A percentile compares a stretch with the other conserved stretches of the same genome.
These are phyloP conservation scores for Raffaelea albimanens DNA, from an alignment of 2,329 filamentous ascomycete species.

Conservation along the genomic window DNA sequence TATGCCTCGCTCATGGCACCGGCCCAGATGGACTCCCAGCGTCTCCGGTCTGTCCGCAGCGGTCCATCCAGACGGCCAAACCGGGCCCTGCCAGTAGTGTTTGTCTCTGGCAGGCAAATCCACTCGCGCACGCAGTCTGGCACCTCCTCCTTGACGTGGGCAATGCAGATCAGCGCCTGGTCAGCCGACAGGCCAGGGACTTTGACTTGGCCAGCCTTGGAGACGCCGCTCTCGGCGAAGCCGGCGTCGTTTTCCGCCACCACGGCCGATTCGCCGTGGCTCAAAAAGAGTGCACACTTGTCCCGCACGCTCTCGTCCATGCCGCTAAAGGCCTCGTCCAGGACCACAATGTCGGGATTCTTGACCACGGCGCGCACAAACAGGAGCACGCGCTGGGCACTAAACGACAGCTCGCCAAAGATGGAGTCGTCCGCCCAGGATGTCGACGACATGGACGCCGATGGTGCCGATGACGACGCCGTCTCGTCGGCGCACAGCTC, in stretches of 20 bases:
- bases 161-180: constrained; percentile 86
- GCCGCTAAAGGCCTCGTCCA: constrained; percentile 82
- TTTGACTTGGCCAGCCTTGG: constrained; percentile 30
- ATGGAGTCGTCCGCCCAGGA: constrained; percentile 58
- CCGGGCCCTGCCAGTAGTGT: constrained; percentile 48
- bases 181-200: constrained; percentile 54
- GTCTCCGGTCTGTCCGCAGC: constrained; percentile 42
- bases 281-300: constrained; percentile 76
- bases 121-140: constrained; percentile 75
- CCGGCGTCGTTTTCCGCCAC: constrained; percentile 7
- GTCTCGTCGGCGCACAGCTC: constrained; percentile 48
- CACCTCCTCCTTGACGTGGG: constrained; percentile 83
- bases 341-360: constrained; percentile 68
- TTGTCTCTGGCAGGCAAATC: constrained; percentile 74
- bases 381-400: constrained; percentile 73
- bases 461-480: too few relatives aligned
- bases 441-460: constrained; percentile 20
- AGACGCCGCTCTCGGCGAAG: constrained; percentile 35
- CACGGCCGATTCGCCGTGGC: constrained; percentile 44
- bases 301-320: constrained; percentile 77
- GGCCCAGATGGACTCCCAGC: constrained; percentile 60
- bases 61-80: constrained; percentile 57
- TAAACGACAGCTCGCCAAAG: constrained; percentile 71
- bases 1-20: constrained; percentile 10
- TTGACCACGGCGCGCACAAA: constrained; percentile 78